Conservation (phyloP, 306 rosid species). For the Ammopiptanthus mongolicus region DNA sequence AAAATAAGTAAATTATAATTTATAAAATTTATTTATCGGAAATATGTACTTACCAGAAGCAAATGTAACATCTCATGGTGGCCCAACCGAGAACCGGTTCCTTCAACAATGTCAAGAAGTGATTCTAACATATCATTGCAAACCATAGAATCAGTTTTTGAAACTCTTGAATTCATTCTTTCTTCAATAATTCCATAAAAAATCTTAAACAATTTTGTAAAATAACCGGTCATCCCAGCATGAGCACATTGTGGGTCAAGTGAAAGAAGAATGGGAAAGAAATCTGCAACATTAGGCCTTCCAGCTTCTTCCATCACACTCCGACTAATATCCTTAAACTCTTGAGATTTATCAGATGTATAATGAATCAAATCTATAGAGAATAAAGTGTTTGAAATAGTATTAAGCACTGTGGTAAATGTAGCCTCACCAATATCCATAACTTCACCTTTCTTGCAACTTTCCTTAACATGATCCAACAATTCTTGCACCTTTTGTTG, state of each 20-base stretch:
- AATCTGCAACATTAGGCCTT: slow-evolving; percentile 19
- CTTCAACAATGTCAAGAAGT: neutral
- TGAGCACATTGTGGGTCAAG: slow-evolving; percentile 10
- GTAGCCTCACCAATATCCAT: slow-evolving; percentile 13
- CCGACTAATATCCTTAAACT: neutral
- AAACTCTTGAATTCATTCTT: neutral
- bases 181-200: slow-evolving; percentile 22
- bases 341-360: neutral
- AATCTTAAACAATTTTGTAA: neutral
- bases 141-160: neutral
- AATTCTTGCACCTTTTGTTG: neutral
- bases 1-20: no score
- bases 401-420: neutral
- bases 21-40: no score
- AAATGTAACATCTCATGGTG: neutral
- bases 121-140: slow-evolving; percentile 13
- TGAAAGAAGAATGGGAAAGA: neutral
- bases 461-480: slow-evolving; percentile 1
- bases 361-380: slow-evolving; percentile 4
- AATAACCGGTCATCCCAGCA: neutral
- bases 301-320: neutral
- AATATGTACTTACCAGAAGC: no score
- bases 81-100: neutral
- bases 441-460: neutral
- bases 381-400: slow-evolving; percentile 9